phyloP scores from a whole-genome alignment of 768 basidiomycete species.

The Chalciporus sphaerocephalus region DNA sequence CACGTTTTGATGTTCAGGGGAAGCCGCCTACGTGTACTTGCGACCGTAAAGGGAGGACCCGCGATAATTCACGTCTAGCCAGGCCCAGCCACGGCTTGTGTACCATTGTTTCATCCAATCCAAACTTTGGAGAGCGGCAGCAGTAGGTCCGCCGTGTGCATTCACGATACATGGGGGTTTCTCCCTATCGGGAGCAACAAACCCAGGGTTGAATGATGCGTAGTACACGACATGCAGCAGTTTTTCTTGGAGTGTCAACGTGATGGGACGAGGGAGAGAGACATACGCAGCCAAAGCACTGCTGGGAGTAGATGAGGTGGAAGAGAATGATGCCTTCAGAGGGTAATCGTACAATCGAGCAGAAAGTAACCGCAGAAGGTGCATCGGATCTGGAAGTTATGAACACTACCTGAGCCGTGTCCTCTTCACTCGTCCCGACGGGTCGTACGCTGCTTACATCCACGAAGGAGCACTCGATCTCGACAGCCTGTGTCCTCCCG shows the following conservation, averaged over 20 bases:
- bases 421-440: constrained; percentile 14
- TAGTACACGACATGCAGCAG: constrained; percentile 59
- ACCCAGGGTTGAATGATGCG: constrained; percentile 56
- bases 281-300: constrained; percentile 16
- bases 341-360: constrained; percentile 9
- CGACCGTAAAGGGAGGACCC: constrained; percentile 69
- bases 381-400: constrained; percentile 24
- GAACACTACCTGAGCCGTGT: constrained; percentile 21
- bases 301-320: background rate
- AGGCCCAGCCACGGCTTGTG: constrained; percentile 61
- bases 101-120: constrained; percentile 53
- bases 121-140: constrained; percentile 39
- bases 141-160: constrained; percentile 68
- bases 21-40: constrained; percentile 41
- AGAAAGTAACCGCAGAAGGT: constrained; percentile 21
- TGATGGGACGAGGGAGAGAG: constrained; percentile 43
- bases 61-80: constrained; percentile 71
- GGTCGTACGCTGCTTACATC: constrained; percentile 7
- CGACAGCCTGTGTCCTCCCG: constrained; percentile 17
- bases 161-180: constrained; percentile 58
- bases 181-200: constrained; percentile 45
- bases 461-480: constrained; percentile 24
- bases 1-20: background rate
- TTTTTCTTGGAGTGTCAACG: constrained; percentile 29
- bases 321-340: background rate